Evolutionary conservation across 2,329 filamentous ascomycete genomes (phyloP).

Genomic region (Cladosporium sp.): DNA sequence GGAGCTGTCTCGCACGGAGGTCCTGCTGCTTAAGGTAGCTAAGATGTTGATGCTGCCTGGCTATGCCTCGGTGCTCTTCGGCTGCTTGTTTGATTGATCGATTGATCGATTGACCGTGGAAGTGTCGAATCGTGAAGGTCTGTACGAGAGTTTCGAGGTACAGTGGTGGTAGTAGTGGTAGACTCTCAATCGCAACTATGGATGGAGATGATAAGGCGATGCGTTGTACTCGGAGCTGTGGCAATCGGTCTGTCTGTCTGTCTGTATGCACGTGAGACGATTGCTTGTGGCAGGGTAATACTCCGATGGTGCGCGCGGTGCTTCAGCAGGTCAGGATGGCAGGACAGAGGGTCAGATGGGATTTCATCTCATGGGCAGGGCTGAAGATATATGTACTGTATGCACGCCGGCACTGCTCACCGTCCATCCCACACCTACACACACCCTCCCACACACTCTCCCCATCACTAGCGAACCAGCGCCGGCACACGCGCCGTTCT

Average conservation of each 20-base stretch:
- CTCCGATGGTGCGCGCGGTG: not conserved
- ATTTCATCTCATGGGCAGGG: slow-evolving; percentile 4
- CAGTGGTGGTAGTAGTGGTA: not conserved
- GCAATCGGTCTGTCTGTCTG: not conserved
- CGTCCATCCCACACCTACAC: slow-evolving; percentile 1
- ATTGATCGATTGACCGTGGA: not conserved
- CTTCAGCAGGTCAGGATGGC: slow-evolving; percentile 15
- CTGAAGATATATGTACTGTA: slow-evolving; percentile 17
- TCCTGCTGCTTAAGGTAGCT: not conserved
- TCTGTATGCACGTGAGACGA: slow-evolving; percentile 5
- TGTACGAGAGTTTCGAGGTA: not conserved
- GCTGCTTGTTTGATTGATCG: not conserved
- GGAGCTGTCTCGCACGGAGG: not conserved
- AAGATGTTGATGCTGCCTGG: not conserved
- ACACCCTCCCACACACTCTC: slow-evolving; percentile 2
- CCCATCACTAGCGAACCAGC: slow-evolving; percentile 10
- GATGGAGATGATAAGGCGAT: not conserved
- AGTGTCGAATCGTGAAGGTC: not conserved
- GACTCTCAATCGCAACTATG: not conserved
- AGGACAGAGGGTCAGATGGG: slow-evolving; percentile 16
- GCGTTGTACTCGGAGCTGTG: not conserved
- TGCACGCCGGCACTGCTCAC: slow-evolving; percentile 8
- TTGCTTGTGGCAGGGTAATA: not conserved
- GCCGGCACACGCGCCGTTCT: slow-evolving; percentile 4
- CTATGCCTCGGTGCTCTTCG: not conserved